phyloP scores from a whole-genome alignment of 1,284 basidiomycete species.

The Ustilago sp. region DNA sequence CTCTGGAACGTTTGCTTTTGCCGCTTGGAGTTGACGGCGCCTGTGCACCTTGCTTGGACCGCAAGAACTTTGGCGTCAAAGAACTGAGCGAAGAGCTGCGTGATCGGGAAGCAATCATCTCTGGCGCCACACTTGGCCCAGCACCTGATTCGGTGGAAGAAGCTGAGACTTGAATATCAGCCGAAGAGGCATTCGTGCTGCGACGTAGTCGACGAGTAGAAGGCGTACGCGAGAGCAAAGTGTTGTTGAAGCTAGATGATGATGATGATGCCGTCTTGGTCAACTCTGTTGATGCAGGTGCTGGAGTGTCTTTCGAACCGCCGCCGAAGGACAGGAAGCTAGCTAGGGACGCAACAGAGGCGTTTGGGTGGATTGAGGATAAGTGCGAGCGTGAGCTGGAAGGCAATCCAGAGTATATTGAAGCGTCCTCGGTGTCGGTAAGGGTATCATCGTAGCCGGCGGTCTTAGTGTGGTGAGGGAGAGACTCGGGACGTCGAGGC shows the following conservation, averaged over 20 bases:
- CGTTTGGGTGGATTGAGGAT: conserved; percentile 11
- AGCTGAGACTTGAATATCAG: background rate
- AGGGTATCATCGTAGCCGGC: background rate
- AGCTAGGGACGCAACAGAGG: conserved; percentile 20
- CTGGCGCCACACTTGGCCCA: background rate
- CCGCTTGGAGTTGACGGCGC: background rate
- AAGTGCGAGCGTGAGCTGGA: background rate
- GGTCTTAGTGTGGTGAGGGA: conserved; percentile 4
- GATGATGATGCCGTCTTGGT: background rate
- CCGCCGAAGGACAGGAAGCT: conserved; percentile 6
- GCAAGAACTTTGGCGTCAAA: conserved; percentile 16
- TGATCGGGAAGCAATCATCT: background rate
- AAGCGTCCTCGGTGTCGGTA: background rate
- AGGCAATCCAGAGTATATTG: conserved; percentile 3
- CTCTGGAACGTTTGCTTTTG: conserved; percentile 1
- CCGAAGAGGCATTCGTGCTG: conserved; percentile 10
- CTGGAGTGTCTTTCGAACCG: background rate
- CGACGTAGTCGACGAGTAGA: conserved; percentile 3
- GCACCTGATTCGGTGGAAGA: background rate
- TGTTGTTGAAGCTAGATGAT: background rate
- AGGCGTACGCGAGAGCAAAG: conserved; percentile 16
- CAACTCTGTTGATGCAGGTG: background rate
- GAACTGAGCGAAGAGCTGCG: conserved; percentile 22
- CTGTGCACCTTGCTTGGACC: conserved; percentile 3
- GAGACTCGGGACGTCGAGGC: conserved; percentile 14